Conservation (phyloP, 345 rosid genomes). For the Brassica cretica region DNA sequence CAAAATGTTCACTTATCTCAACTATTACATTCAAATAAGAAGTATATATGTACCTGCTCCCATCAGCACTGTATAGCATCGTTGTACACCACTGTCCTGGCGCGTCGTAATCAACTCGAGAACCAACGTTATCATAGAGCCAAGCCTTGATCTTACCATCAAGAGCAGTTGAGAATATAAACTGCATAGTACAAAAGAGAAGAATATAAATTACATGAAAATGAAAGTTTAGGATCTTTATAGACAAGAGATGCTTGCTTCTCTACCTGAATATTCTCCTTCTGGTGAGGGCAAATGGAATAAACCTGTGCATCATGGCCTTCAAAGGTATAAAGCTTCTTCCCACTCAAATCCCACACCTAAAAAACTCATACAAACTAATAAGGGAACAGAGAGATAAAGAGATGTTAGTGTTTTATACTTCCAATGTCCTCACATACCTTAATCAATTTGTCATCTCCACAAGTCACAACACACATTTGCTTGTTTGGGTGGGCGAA, state of each 20-base stretch:
- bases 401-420: not conserved
- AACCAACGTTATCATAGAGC: conserved; percentile 76
- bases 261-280: conserved; percentile 49
- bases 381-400: not conserved
- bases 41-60: conserved; percentile 56
- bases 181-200: conserved; percentile 44
- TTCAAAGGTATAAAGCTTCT: conserved; percentile 56
- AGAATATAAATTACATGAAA: not conserved
- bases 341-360: conserved; percentile 75
- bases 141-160: conserved; percentile 97
- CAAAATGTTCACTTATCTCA: not conserved
- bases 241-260: conserved; percentile 4
- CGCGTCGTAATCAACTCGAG: conserved; percentile 85
- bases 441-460: conserved; percentile 78
- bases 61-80: conserved; percentile 89
- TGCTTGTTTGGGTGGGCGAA: conserved; percentile 56
- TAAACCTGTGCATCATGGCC: conserved; percentile 74
- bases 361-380: conserved; percentile 12
- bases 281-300: conserved; percentile 66
- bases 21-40: not conserved
- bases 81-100: conserved; percentile 79
- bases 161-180: conserved; percentile 79
- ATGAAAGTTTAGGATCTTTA: not conserved
- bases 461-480: conserved; percentile 65
- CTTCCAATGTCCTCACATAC: conserved; percentile 15